phyloP scores from a whole-genome alignment of 2,329 filamentous ascomycete genomes.

The Fusarium citri region DNA sequence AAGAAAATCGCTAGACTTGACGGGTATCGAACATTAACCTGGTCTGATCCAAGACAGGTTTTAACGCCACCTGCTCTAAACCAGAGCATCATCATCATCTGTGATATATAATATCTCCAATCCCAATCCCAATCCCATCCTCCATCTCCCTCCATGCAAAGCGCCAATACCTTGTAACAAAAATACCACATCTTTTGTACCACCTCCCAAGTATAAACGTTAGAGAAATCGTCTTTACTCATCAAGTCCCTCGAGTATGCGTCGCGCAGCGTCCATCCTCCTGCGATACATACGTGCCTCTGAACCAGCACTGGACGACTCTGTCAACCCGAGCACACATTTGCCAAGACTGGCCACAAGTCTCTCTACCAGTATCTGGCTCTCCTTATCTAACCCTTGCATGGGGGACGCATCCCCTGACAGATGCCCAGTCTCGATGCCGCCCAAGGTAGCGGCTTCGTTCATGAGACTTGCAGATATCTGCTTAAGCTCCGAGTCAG shows the following conservation, averaged over 20 bases:
- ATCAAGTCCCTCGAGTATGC: slow-evolving; percentile 77
- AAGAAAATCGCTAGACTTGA: slow-evolving; percentile 38
- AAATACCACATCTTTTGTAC: slow-evolving; percentile 22
- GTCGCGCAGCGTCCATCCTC: slow-evolving; percentile 79
- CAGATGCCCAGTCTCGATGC: slow-evolving; percentile 47
- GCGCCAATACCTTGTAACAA: slow-evolving; percentile 25
- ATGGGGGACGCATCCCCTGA: slow-evolving; percentile 54
- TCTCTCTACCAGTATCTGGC: slow-evolving; percentile 69
- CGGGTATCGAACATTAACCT: slow-evolving; percentile 47
- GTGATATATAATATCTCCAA: slow-evolving; percentile 15
- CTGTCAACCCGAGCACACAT: slow-evolving; percentile 68
- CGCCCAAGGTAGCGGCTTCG: slow-evolving; percentile 59
- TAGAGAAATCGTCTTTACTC: slow-evolving; percentile 45
- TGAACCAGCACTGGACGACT: slow-evolving; percentile 64
- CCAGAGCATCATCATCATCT: slow-evolving; percentile 33
- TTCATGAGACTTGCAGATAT: slow-evolving; percentile 62
- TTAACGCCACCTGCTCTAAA: slow-evolving; percentile 42
- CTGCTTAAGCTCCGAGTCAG: slow-evolving; percentile 61
- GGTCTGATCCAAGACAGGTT: slow-evolving; percentile 40
- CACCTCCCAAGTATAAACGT: background rate
- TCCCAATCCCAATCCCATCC: background rate
- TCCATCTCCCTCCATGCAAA: slow-evolving; percentile 18
- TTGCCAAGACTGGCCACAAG: slow-evolving; percentile 69
- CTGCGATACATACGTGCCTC: slow-evolving; percentile 75
- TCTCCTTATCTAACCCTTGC: slow-evolving; percentile 63